Percentiles rank a stretch among this genome's conserved stretches.
Evolutionary conservation across 805 yeast genomes (phyloP).

Genomic region (Kregervanrija fluxuum): DNA sequence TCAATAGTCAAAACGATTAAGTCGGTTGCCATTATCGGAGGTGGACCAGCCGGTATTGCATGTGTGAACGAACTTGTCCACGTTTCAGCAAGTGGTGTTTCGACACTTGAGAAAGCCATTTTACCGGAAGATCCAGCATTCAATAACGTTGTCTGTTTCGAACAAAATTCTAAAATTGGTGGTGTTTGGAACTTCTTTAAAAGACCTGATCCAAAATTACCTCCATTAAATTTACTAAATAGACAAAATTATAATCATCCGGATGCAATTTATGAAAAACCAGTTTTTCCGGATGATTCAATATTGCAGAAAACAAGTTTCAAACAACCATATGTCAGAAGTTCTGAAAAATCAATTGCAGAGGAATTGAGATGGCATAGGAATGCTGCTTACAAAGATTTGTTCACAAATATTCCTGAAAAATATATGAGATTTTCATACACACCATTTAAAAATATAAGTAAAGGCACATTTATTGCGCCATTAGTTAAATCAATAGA

Average conservation of each 20-base stretch:
- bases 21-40: conserved; percentile 32
- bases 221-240: conserved; percentile 7
- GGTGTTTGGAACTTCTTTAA: conserved; percentile 31
- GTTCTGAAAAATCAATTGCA: conserved; percentile 2
- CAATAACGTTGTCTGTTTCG: conserved; percentile 31
- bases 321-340: conserved; percentile 25
- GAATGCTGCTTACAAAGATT: conserved; percentile 31
- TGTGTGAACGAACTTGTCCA: conserved; percentile 27
- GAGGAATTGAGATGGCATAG: conserved; percentile 29
- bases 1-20: background rate
- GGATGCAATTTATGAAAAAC: conserved; percentile 11
- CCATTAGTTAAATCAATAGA: conserved; percentile 15
- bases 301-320: conserved; percentile 24
- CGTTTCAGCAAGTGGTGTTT: conserved; percentile 22
- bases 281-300: conserved; percentile 4
- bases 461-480: conserved; percentile 4
- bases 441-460: conserved; percentile 7
- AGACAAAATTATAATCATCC: conserved; percentile 8
- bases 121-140: conserved; percentile 22
- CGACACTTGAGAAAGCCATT: conserved; percentile 4
- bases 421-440: conserved; percentile 35
- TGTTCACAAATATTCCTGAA: conserved; percentile 37
- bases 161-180: conserved; percentile 32
- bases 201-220: conserved; percentile 16
- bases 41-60: conserved; percentile 35